phyloP scores from a whole-genome alignment of 768 basidiomycete species.

The Roridomyces roridus region DNA sequence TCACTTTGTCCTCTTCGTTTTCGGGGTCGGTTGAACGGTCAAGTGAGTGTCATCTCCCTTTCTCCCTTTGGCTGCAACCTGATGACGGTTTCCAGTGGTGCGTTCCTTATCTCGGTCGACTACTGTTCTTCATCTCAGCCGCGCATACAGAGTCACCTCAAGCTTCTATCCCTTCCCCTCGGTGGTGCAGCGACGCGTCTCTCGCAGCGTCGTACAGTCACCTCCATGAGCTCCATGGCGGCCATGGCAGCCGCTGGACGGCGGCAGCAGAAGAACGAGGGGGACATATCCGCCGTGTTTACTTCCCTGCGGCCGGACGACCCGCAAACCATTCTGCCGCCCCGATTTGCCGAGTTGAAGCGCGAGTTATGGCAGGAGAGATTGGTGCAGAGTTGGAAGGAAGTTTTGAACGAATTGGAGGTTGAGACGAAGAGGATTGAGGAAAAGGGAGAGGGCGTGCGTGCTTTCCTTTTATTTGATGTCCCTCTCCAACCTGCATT shows the following conservation, averaged over 20 bases:
- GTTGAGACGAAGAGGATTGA: conserved; percentile 53
- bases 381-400: conserved; percentile 58
- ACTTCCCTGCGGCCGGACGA: conserved; percentile 43
- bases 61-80: too few species aligned
- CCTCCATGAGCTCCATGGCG: not conserved
- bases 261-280: conserved; percentile 40
- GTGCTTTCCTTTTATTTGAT: not conserved
- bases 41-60: too few species aligned
- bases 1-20: too few species aligned
- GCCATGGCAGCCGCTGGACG: not conserved
- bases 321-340: conserved; percentile 49
- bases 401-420: conserved; percentile 58
- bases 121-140: too few species aligned
- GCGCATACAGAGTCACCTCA: too few species aligned
- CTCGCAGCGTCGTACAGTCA: too few species aligned
- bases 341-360: conserved; percentile 68
- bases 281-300: conserved; percentile 47
- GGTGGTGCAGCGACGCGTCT: too few species aligned
- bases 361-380: conserved; percentile 52
- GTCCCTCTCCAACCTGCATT: not conserved
- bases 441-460: conserved; percentile 51
- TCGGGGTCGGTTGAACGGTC: too few species aligned
- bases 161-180: too few species aligned
- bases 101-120: too few species aligned
- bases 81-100: too few species aligned